A percentile compares a stretch with the other conserved stretches of the same genome.
Evolutionary conservation across 176 grass and related monocot genomes (phyloP).

Genomic region (Hyparrhenia diplandra): DNA sequence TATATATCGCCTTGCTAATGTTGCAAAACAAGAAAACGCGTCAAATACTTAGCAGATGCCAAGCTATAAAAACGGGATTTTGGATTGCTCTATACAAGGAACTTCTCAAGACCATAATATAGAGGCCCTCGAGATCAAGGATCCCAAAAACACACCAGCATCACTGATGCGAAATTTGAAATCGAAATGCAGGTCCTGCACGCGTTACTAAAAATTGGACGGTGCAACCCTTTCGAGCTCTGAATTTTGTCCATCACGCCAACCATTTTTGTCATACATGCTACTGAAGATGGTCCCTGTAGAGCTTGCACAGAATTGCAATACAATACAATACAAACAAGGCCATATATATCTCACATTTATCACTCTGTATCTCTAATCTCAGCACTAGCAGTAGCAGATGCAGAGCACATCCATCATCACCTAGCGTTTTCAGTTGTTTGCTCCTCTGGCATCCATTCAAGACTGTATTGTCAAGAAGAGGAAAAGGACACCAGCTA

Average conservation of each 20-base stretch:
- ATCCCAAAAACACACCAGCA: background rate
- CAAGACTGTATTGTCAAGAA: background rate
- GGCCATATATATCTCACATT: background rate
- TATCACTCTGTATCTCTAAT: background rate
- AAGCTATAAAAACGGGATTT: background rate
- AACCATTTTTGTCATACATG: conserved; percentile 9
- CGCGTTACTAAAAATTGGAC: background rate
- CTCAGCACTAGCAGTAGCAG: background rate
- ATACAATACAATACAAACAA: background rate
- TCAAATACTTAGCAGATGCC: background rate
- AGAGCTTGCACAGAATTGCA: background rate
- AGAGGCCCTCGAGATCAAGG: background rate
- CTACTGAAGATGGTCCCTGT: background rate
- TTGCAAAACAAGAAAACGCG: background rate
- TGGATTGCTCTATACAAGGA: background rate
- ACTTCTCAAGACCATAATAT: background rate
- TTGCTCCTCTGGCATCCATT: background rate
- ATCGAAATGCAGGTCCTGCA: background rate
- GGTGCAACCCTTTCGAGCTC: background rate
- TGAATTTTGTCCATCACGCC: background rate
- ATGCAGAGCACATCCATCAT: no score
- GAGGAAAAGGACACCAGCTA: background rate
- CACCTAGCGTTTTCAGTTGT: background rate
- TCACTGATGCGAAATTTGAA: background rate
- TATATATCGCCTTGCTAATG: background rate